Evolutionary conservation across 1,139 yeast genomes (phyloP).

Genomic region (Komagataea norvegica): DNA sequence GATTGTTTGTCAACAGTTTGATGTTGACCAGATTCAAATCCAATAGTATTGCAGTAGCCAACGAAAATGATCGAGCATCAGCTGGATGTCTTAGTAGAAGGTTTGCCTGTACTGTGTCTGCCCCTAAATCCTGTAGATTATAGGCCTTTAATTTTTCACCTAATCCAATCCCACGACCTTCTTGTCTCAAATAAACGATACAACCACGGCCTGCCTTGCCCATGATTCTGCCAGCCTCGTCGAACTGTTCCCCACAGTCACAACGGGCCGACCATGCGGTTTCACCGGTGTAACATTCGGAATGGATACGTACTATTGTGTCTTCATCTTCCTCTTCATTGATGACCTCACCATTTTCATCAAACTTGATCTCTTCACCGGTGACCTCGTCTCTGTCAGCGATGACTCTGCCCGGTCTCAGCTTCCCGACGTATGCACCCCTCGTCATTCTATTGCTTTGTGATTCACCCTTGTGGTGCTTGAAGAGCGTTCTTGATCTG

Average conservation of each 20-base stretch:
- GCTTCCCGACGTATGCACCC: slow-evolving; percentile 90
- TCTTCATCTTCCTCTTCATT: slow-evolving; percentile 35
- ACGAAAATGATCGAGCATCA: slow-evolving; percentile 85
- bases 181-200: slow-evolving; percentile 93
- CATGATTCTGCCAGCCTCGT: slow-evolving; percentile 94
- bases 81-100: slow-evolving; percentile 92
- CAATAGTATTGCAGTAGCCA: slow-evolving; percentile 87
- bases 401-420: slow-evolving; percentile 74
- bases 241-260: slow-evolving; percentile 98
- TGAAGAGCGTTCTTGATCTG: slow-evolving; percentile 69
- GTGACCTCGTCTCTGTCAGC: slow-evolving; percentile 59
- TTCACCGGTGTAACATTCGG: slow-evolving; percentile 98
- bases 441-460: slow-evolving; percentile 94
- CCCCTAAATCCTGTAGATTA: slow-evolving; percentile 94
- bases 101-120: slow-evolving; percentile 97
- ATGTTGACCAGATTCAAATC: slow-evolving; percentile 77
- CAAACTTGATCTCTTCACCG: slow-evolving; percentile 43
- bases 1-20: slow-evolving; percentile 85
- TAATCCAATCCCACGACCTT: slow-evolving; percentile 96
- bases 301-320: slow-evolving; percentile 78
- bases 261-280: slow-evolving; percentile 99
- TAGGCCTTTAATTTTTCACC: slow-evolving; percentile 97
- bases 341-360: slow-evolving; percentile 46
- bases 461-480: slow-evolving; percentile 59
- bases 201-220: slow-evolving; percentile 86